phyloP scores from a whole-genome alignment of 768 basidiomycete genomes.

The Dacryopinax primogenitus region DNA sequence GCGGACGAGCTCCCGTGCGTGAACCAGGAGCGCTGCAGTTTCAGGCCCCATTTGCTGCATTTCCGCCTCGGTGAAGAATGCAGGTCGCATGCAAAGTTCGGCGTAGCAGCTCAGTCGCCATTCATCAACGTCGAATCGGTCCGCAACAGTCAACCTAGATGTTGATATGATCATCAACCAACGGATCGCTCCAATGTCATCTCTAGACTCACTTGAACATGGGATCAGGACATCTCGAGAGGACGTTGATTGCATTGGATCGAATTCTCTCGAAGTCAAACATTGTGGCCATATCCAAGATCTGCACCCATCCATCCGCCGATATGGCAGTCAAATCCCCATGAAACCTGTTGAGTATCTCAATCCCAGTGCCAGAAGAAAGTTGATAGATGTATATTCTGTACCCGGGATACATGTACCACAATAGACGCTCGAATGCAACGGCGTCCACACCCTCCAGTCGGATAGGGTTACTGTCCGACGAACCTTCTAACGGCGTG shows the following conservation, averaged over 20 bases:
- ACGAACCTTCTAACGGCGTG: conserved; percentile 27
- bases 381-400: too few relatives aligned
- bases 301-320: conserved; percentile 40
- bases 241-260: conserved; percentile 41
- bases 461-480: conserved; percentile 34
- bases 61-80: conserved; percentile 42
- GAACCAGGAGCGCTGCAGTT: conserved; percentile 40
- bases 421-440: conserved; percentile 45
- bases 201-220: background rate
- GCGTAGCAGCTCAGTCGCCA: conserved; percentile 43
- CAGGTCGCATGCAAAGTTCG: conserved; percentile 38
- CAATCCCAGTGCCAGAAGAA: background rate
- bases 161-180: conserved; percentile 26
- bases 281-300: conserved; percentile 40
- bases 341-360: conserved; percentile 14
- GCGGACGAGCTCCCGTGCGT: conserved; percentile 35
- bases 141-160: conserved; percentile 46
- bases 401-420: conserved; percentile 53
- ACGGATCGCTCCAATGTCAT: background rate
- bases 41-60: conserved; percentile 45
- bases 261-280: conserved; percentile 47
- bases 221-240: conserved; percentile 26
- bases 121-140: conserved; percentile 38
- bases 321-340: conserved; percentile 43
- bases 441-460: conserved; percentile 34